Base-by-base conservation (phyloP, 2,329 filamentous ascomycete species). In the Aspergillus fumigatiaffinis region DNA sequence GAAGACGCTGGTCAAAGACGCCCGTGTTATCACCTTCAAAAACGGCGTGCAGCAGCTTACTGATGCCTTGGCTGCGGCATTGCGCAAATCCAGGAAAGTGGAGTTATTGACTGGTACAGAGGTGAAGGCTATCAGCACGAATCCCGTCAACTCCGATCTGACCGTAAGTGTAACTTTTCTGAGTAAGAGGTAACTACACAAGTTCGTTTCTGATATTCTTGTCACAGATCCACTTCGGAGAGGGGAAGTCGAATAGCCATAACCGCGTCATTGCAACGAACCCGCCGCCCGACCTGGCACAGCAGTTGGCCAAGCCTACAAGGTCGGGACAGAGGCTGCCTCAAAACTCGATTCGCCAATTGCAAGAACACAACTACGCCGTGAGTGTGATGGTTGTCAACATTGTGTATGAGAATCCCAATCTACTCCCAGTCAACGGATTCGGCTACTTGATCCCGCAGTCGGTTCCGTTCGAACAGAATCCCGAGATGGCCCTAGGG, bases 381-480 rank as follows among this genome's bases (percentile, higher is more conserved):
- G 89, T 93, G 29, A 92, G 87, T 32, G 92, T 97, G 64, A 92
- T 92, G 87, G 90, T 92, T 2, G 89, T 99, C 60, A 97, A 96
- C 75, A 80, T 99, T 50, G 97, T 88, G 82, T 99, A 88, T 73
- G 78, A 82, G 1, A 80, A 85, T 47, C 81, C 86, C 6, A 69
- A 84, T 56, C 76, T 96, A 38, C 80, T 90, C 51, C 83, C 84
- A 14, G 78, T 86, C 55, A 76, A 80, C 29, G 94, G 92, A 20
- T 95, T 97, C 70, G 94, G 94, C 62, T 97, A 97, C 73, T 84
- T 99, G 4, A 89, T 99, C 58, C 93, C 94, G 1, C 85, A 86
- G 58, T 86, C 86, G 17, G 81, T 90, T 1, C 82, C 87, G 3
- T 80, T 82, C 50, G 84, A 85, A 41, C 81, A 91, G 63, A 96